Evolutionary conservation across 768 basidiomycete species (phyloP).

Genomic region (Exidia glandulosa): DNA sequence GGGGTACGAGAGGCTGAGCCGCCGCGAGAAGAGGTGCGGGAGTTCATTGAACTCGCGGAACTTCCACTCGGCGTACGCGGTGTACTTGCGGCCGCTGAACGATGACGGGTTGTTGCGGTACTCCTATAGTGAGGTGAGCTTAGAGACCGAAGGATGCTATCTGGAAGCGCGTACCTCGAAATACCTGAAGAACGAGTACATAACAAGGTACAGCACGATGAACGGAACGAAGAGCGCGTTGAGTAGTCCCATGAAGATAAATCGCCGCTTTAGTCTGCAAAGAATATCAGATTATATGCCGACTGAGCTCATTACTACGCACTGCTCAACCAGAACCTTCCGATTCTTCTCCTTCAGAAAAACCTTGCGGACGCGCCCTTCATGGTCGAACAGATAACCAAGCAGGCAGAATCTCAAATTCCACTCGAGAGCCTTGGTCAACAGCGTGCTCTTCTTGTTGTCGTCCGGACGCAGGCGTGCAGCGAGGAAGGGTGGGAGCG

Average conservation of each 20-base stretch:
- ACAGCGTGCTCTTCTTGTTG: constrained; percentile 59
- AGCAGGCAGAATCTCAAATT: constrained; percentile 92
- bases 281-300: constrained; percentile 1
- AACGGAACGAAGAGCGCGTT: constrained; percentile 95
- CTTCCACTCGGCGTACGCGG: constrained; percentile 94
- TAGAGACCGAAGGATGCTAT: not conserved
- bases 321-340: constrained; percentile 73
- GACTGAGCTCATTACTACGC: constrained; percentile 16
- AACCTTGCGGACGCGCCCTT: constrained; percentile 80
- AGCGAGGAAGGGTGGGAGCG: constrained; percentile 53
- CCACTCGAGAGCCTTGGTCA: constrained; percentile 94
- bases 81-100: constrained; percentile 86
- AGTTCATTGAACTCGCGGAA: constrained; percentile 99
- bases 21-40: constrained; percentile 78
- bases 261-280: constrained; percentile 63
- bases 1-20: constrained; percentile 83
- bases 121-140: constrained; percentile 44
- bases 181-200: constrained; percentile 99
- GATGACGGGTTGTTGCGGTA: constrained; percentile 98
- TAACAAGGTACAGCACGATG: constrained; percentile 89
- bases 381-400: constrained; percentile 88
- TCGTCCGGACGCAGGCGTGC: constrained; percentile 33
- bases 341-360: constrained; percentile 84
- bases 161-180: constrained; percentile 84
- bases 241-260: constrained; percentile 94